Evolutionary conservation across 2,329 filamentous ascomycete species (phyloP).

Genomic region (Diplodia corticola): DNA sequence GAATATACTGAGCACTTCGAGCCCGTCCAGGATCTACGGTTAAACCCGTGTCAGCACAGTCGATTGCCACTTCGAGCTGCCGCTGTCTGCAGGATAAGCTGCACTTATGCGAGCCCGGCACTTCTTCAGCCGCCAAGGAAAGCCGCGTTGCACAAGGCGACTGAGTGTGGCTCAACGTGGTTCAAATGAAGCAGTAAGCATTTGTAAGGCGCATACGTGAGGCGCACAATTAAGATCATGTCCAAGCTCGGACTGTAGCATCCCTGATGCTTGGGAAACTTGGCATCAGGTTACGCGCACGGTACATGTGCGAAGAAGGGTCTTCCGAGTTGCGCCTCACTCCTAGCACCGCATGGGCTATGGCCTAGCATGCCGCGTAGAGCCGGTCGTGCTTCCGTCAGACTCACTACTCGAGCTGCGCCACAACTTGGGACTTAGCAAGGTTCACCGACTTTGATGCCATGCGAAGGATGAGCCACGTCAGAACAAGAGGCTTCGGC

Average conservation of each 20-base stretch:
- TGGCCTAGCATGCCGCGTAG: neutral
- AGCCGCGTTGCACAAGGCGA: neutral
- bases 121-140: neutral
- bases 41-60: neutral
- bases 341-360: neutral
- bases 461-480: neutral
- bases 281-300: neutral
- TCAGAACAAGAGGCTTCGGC: slow-evolving; percentile 7
- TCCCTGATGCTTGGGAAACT: neutral
- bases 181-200: neutral
- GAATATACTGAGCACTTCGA: neutral
- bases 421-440: neutral
- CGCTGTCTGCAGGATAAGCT: neutral
- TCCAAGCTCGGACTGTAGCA: too few relatives aligned
- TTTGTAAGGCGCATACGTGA: neutral
- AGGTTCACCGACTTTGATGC: neutral
- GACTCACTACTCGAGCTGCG: neutral
- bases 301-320: neutral
- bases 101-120: neutral
- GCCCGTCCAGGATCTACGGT: neutral
- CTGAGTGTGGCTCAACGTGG: neutral
- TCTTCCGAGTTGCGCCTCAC: neutral
- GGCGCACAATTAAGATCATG: neutral
- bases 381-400: neutral
- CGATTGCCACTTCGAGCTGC: neutral